phyloP scores from a whole-genome alignment of 140 eudicot genomes.

The Cichorium intybus region DNA sequence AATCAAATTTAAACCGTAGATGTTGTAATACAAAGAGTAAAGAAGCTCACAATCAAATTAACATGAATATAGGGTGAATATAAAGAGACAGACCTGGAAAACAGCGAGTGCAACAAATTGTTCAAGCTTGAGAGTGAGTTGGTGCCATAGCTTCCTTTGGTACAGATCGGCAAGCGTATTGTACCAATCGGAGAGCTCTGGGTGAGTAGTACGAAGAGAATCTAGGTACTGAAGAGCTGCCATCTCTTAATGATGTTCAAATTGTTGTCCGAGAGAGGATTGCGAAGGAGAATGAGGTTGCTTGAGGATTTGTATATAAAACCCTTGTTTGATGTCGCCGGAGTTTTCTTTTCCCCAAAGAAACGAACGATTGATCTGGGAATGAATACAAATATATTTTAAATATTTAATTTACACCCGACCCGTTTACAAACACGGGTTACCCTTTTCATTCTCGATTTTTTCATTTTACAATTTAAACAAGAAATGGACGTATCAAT shows the following conservation, averaged over 20 bases:
- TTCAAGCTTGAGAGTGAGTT: slow-evolving; percentile 89
- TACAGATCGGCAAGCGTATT: slow-evolving; percentile 83
- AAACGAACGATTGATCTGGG: slow-evolving; percentile 22
- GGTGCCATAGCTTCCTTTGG: slow-evolving; percentile 95
- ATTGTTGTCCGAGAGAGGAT: slow-evolving; percentile 8
- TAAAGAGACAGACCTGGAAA: slow-evolving; percentile 51
- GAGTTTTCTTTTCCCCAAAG: slow-evolving; percentile 29
- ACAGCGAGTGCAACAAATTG: slow-evolving; percentile 86
- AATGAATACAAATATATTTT: slow-evolving; percentile 7
- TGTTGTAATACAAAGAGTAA: background rate
- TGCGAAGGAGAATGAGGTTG: background rate
- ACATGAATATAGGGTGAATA: background rate
- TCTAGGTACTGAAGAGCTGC: slow-evolving; percentile 82
- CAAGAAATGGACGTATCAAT: too few species aligned
- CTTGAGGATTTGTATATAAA: slow-evolving; percentile 21
- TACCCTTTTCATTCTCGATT: background rate
- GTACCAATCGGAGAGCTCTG: slow-evolving; percentile 92
- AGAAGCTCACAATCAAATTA: slow-evolving; percentile 1
- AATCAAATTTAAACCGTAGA: slow-evolving; percentile 13
- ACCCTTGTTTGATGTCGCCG: slow-evolving; percentile 28
- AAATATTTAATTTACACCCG: slow-evolving; percentile 15
- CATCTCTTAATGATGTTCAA: slow-evolving; percentile 35
- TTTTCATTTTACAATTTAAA: too few species aligned
- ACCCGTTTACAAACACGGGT: slow-evolving; percentile 7
- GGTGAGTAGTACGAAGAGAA: slow-evolving; percentile 62